These are phyloP conservation scores for Cystobasidium sp. DNA, from an alignment of 1,284 basidiomycete genomes.

Conservation along the genomic window DNA sequence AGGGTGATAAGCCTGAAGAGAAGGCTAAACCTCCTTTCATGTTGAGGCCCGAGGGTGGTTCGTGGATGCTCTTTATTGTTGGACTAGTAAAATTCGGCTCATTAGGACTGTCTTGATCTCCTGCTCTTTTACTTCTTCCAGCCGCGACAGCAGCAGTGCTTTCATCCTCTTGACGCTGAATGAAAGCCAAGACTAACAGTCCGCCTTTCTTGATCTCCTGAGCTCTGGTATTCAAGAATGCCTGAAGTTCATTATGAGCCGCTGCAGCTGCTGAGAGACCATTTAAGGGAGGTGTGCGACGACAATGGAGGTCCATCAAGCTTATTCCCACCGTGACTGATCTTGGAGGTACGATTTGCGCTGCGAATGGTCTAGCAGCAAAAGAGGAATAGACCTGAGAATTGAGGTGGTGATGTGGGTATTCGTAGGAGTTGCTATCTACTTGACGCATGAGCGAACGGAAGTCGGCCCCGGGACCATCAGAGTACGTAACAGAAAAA, in stretches of 20 bases:
- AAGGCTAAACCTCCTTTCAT: no score
- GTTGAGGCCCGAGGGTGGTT: no score
- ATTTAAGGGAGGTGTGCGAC: slow-evolving; percentile 54
- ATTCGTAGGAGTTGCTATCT: slow-evolving; percentile 48
- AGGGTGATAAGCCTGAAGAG: no score
- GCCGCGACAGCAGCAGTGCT: slow-evolving; percentile 8
- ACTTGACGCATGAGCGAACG: slow-evolving; percentile 54
- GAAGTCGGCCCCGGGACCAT: slow-evolving; percentile 55
- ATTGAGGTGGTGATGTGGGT: slow-evolving; percentile 54
- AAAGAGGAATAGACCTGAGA: slow-evolving; percentile 55
- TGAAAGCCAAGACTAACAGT: slow-evolving; percentile 57
- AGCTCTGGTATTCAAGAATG: slow-evolving; percentile 56
- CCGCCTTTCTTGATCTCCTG: slow-evolving; percentile 58
- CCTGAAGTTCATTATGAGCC: slow-evolving; percentile 57
- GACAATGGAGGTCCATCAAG: slow-evolving; percentile 59
- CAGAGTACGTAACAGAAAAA: slow-evolving; percentile 55
- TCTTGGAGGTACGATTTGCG: slow-evolving; percentile 55
- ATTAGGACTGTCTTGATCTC: slow-evolving; percentile 6
- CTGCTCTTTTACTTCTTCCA: slow-evolving; percentile 10
- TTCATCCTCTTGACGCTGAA: slow-evolving; percentile 55
- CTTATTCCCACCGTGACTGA: slow-evolving; percentile 56
- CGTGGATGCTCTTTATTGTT: neutral
- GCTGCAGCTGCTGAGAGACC: slow-evolving; percentile 52
- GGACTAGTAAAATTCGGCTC: slow-evolving; percentile 18
- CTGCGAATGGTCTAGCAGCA: slow-evolving; percentile 55